Conservation (phyloP, 352 stramenopile genomes). For the Globisporangium camurandrum region DNA sequence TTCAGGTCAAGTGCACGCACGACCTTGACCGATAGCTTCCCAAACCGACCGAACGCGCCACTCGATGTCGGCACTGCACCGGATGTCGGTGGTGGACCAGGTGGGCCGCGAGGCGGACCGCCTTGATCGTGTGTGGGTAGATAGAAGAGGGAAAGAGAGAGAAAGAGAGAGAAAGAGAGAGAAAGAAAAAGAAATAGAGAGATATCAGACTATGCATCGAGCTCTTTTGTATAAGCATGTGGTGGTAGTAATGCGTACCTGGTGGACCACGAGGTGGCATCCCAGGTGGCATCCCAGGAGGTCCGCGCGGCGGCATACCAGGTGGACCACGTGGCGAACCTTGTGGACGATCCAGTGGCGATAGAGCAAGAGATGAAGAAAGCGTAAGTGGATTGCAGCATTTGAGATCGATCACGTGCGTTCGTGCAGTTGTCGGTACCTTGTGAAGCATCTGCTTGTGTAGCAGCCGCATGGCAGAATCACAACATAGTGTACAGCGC, state of each 20-base stretch:
- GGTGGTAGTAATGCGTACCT: background rate
- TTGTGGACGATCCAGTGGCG: background rate
- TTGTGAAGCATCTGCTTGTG: slow-evolving; percentile 4
- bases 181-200: too few species aligned
- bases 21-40: slow-evolving; percentile 88
- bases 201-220: too few species aligned
- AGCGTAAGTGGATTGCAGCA: background rate
- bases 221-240: background rate
- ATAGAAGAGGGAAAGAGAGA: background rate
- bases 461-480: too few species aligned
- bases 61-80: slow-evolving; percentile 19
- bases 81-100: slow-evolving; percentile 4
- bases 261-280: slow-evolving; percentile 2
- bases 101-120: slow-evolving; percentile 12
- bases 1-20: slow-evolving; percentile 90
- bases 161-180: too few species aligned
- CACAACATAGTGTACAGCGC: too few species aligned
- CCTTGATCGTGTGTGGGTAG: background rate
- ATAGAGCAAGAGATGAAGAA: background rate
- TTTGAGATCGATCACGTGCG: background rate
- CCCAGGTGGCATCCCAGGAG: too few species aligned
- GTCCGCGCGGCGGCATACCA: slow-evolving; percentile 6
- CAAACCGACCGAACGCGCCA: slow-evolving; percentile 79
- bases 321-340: slow-evolving; percentile 5
- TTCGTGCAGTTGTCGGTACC: background rate